Base-by-base conservation (phyloP, 208 protist genomes). In the Trypanosoma caninum region DNA sequence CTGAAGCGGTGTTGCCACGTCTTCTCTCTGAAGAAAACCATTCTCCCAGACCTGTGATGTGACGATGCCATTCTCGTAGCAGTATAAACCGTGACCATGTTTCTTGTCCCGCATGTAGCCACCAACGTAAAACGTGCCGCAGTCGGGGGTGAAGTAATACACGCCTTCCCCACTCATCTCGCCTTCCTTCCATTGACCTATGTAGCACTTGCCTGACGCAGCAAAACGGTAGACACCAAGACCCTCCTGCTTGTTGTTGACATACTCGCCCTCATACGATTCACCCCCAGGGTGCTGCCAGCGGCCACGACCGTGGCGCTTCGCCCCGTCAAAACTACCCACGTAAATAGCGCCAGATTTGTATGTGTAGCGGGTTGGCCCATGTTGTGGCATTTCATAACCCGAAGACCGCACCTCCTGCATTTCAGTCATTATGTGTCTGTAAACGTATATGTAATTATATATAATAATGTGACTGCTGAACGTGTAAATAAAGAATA, bases 251-350 rank as follows among this genome's bases (percentile, higher is more conserved):
- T 85, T 86, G 69, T 96, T 93, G 37, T 91, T 58, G 14, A 72
- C 59, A 72, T 94, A 97, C 74, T 97, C 82, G 23, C 90, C 90
- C 56, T 94, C 87, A 61, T 95, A 97, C 18, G 45, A 72, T 60
- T 94, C 87, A 25, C 91, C 91, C 13, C 80, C 56, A 0, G 88
- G 84, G 61, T 93, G 84, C 18, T 61, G 45, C 84, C 84, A 95
- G 58, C 84, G 77, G 23, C 90, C 90, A 10, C 74, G 74, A 30
- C 91, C 91, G 67, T 80, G 75, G 41, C 87, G 85, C 65, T 85
- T 76, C 40, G 70, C 72, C 27, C 82, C 83, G 28, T 79, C 62
- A 71, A 97, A 97, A 25, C 51, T 80, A 44, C 91, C 91, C 74
- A 93, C 82, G 63, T 97, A 97, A 18, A 90, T 73, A 41, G 86